These are phyloP conservation scores for Moricandia moricandioides DNA, from an alignment of 345 rosid genomes.

Conservation along the genomic window DNA sequence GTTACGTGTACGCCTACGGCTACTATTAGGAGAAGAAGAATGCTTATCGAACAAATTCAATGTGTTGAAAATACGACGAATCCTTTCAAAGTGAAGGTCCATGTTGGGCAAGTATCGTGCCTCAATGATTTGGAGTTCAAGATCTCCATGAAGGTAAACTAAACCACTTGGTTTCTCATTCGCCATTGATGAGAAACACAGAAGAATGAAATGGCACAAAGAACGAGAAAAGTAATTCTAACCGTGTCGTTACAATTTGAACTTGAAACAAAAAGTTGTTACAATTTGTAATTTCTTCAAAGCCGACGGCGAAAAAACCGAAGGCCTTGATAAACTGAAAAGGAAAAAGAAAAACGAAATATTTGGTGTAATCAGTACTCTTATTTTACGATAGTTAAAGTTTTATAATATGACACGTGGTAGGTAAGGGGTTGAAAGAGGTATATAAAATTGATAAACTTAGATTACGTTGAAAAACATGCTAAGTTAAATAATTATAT, in stretches of 20 bases:
- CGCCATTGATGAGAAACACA: constrained; percentile 32
- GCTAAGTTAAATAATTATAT: not conserved
- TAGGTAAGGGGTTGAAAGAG: not conserved
- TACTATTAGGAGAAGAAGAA: not conserved
- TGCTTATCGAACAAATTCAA: constrained; percentile 43
- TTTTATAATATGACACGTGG: not conserved
- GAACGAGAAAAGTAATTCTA: not conserved
- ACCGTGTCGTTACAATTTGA: not conserved
- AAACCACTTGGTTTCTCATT: constrained; percentile 19
- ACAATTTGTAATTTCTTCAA: not conserved
- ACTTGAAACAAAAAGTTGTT: not conserved
- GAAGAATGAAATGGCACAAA: not conserved
- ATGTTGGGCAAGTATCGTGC: constrained; percentile 80
- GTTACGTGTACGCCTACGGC: constrained; percentile 23
- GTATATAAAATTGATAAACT: not conserved
- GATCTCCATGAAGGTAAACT: constrained; percentile 68
- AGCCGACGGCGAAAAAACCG: not conserved
- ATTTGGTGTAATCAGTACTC: not conserved
- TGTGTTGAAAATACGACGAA: constrained; percentile 51
- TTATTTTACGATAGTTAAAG: not conserved
- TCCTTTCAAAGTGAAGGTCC: constrained; percentile 63
- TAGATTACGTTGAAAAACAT: not conserved
- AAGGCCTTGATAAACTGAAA: not conserved
- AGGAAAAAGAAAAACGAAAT: not conserved
- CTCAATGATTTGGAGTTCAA: constrained; percentile 63